phyloP scores from a whole-genome alignment of 2,329 filamentous ascomycete species.

The Gaeumannomyces sp. region DNA sequence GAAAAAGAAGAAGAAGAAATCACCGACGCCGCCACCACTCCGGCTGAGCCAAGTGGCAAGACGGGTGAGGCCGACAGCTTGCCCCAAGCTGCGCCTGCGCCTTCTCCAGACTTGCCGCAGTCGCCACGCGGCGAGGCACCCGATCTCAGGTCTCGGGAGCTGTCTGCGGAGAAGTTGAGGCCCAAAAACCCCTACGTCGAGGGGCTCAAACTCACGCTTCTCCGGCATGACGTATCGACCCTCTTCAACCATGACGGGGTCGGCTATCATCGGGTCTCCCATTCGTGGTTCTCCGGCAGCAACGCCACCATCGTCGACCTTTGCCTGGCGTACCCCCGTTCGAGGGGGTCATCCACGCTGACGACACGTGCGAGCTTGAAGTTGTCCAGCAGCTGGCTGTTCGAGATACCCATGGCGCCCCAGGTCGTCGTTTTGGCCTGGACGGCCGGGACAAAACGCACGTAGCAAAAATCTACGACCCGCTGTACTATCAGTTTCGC shows the following conservation, averaged over 20 bases:
- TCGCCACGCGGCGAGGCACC: no score
- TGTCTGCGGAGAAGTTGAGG: background rate
- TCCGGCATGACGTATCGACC: background rate
- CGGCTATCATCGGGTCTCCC: no score
- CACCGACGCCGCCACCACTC: no score
- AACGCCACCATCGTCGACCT: slow-evolving; percentile 1
- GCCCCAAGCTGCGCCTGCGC: no score
- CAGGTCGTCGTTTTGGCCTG: slow-evolving; percentile 11
- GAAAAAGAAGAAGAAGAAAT: no score
- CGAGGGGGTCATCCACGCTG: background rate
- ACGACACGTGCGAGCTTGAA: background rate
- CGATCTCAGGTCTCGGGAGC: no score
- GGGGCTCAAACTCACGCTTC: background rate
- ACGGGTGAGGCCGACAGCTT: no score
- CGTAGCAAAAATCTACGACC: slow-evolving; percentile 13
- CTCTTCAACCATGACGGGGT: no score
- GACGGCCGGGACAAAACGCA: background rate
- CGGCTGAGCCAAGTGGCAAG: no score
- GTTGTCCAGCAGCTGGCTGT: slow-evolving; percentile 8
- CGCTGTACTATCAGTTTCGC: slow-evolving; percentile 5
- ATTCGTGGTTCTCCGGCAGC: background rate
- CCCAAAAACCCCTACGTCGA: slow-evolving; percentile 1
- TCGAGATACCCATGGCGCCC: slow-evolving; percentile 7
- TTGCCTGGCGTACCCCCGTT: background rate
- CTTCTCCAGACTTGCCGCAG: no score